A percentile compares a stretch with the other conserved stretches of the same genome.
phyloP scores from a whole-genome alignment of 176 grass and related monocot genomes.

The Areca catechu region DNA sequence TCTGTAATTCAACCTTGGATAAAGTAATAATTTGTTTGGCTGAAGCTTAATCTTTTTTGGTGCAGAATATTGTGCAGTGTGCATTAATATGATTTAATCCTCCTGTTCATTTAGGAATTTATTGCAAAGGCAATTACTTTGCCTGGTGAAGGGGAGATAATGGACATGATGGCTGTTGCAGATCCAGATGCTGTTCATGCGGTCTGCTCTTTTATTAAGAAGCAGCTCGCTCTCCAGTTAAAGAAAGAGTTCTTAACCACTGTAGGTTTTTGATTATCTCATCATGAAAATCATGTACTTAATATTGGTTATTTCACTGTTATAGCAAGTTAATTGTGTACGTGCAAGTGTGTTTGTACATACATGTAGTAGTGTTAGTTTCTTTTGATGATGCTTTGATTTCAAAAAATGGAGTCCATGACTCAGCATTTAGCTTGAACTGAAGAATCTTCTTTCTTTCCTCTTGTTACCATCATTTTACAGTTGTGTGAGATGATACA shows the following conservation, averaged over 20 bases:
- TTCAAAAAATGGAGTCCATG: too few relatives aligned
- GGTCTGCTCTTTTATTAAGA: conserved; percentile 79
- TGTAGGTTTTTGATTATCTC: conserved; percentile 36
- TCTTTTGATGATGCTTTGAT: neutral
- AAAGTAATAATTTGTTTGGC: conserved; percentile 32
- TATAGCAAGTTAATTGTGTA: too few relatives aligned
- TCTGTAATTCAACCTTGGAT: conserved; percentile 65
- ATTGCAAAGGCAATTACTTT: conserved; percentile 94
- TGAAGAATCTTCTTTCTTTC: too few relatives aligned
- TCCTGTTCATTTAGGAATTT: conserved; percentile 54
- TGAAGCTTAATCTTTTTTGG: too few relatives aligned
- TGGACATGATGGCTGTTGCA: conserved; percentile 97
- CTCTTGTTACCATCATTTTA: too few relatives aligned
- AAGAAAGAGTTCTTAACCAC: conserved; percentile 72
- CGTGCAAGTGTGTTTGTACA: too few relatives aligned
- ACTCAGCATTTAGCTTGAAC: too few relatives aligned
- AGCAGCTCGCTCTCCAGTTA: conserved; percentile 63
- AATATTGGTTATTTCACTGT: too few relatives aligned
- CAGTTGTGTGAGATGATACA: too few relatives aligned
- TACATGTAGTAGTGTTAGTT: neutral
- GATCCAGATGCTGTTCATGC: conserved; percentile 98
- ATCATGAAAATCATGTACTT: too few relatives aligned
- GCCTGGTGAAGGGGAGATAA: conserved; percentile 96
- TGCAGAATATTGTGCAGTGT: neutral
- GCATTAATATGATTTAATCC: conserved; percentile 8